Base-by-base conservation (phyloP, 257 asterid genomes). In the Phtheirospermum japonicum region DNA sequence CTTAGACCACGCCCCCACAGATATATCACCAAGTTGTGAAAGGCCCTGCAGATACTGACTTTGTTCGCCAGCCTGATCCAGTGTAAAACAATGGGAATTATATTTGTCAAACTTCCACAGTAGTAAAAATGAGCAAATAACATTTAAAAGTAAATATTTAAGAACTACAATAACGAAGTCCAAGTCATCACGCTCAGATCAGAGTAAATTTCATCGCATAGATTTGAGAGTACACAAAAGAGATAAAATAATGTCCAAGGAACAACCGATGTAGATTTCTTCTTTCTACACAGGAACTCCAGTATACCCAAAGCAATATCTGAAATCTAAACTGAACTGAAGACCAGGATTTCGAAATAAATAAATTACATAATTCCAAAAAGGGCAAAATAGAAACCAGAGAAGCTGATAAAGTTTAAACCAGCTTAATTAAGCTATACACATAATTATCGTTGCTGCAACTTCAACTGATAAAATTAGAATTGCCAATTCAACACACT, bases 1-100 rank as follows among this genome's bases (percentile, higher is more conserved):
- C 78, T 85, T 92, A 63, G 97, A 72, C 91, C 86, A 79, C 77
- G 78, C 67, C 28, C 86, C 76, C 16, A 50, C 73, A 16, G 97
- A 76, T 55, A 83, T 74, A 59, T 82, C 82, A 14, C 83, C 84
- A 52, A 65, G 81, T 65, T 81, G 83, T 60, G 83, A 83, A 76
- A 84, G 65, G 70, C 73, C 92, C 70, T 76, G 82, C 36, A 78
- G 57, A 75, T 66, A 75, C 70, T 77, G 80, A 64, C 70, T 80
- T 65, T 77, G 77, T 68, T 79, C 95, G 68, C 67, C 83, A 8
- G 67, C 73, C 99, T 89, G 83, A 32, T 64, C 68, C 19, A 49
- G 34, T 49, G n/a, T 64, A 59, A 61, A 11, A 7, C 20, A 55
- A 39, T 56, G 7, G 46, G 5, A 69, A 54, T 59, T 42, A 52